These are phyloP conservation scores for Camellia granthamiana DNA, from an alignment of 148 eudicot genomes.

Conservation along the genomic window DNA sequence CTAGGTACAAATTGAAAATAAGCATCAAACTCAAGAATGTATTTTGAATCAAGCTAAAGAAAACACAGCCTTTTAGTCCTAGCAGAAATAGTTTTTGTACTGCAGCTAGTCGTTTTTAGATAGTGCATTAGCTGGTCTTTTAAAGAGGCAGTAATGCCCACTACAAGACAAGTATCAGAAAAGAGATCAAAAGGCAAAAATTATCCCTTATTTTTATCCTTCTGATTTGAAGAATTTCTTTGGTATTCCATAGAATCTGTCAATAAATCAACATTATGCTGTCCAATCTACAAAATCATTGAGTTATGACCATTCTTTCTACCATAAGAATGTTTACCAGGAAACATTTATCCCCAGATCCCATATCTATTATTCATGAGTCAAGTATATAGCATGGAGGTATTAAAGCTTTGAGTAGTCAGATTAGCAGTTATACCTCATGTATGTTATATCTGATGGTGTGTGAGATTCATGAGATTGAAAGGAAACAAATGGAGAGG, in stretches of 20 bases:
- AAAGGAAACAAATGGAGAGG: background rate
- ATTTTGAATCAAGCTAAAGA: background rate
- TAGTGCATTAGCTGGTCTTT: background rate
- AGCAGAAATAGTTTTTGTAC: background rate
- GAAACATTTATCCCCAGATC: background rate
- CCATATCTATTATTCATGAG: background rate
- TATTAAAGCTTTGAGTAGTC: background rate
- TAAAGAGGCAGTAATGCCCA: background rate
- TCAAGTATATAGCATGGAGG: background rate
- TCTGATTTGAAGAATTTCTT: background rate
- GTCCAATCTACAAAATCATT: background rate
- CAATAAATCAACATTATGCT: background rate
- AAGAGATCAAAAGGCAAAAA: no score
- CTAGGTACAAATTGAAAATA: background rate
- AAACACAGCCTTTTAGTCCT: no score
- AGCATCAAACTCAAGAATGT: background rate
- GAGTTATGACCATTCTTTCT: background rate
- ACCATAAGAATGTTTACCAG: background rate
- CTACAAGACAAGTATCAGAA: background rate
- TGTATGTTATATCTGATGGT: no score
- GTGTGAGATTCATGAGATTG: background rate
- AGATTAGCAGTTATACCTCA: background rate
- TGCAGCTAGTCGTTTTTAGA: background rate
- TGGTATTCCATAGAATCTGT: background rate
- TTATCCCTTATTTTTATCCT: no score